Percentiles rank a stretch among this genome's conserved stretches.
Conservation (phyloP, 1,284 basidiomycete species). For the Rhodotorula sp. region DNA sequence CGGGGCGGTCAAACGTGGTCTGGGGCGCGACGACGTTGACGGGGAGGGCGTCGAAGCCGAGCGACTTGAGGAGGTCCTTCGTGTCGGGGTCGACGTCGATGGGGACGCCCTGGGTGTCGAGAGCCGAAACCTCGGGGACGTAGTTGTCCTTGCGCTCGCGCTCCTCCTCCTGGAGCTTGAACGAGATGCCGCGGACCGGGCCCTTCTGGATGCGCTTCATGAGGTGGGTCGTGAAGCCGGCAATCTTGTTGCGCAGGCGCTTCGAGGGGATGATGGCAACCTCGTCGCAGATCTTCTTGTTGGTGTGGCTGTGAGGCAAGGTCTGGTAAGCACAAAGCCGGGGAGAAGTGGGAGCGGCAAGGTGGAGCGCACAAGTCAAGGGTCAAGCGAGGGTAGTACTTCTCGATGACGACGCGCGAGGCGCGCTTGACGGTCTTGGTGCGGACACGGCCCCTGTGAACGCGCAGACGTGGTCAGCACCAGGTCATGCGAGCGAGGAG, state of each 20-base stretch:
- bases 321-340: background rate
- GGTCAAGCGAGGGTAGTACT: conserved; percentile 69
- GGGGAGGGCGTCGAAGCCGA: conserved; percentile 87
- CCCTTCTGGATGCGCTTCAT: conserved; percentile 99
- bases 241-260: conserved; percentile 99
- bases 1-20: conserved; percentile 49
- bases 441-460: conserved; percentile 91
- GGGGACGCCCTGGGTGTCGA: conserved; percentile 71
- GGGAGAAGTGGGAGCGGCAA: background rate
- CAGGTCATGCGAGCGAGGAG: background rate
- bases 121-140: conserved; percentile 92
- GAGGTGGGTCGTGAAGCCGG: conserved; percentile 98
- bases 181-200: conserved; percentile 99
- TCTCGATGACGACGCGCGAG: conserved; percentile 98
- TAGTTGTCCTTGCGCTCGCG: conserved; percentile 99
- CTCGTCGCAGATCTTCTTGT: conserved; percentile 98
- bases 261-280: conserved; percentile 96
- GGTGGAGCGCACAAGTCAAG: conserved; percentile 49
- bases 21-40: conserved; percentile 71
- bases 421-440: conserved; percentile 99
- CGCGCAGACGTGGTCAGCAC: background rate
- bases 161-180: conserved; percentile 99
- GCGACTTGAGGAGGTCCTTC: conserved; percentile 81
- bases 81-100: conserved; percentile 89
- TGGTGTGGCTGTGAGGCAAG: conserved; percentile 63